A percentile compares a stretch with the other conserved stretches of the same genome.
These are phyloP conservation scores for Pecoramyces ruminantium DNA, from an alignment of 192 early-diverging fungal species.

Conservation along the genomic window DNA sequence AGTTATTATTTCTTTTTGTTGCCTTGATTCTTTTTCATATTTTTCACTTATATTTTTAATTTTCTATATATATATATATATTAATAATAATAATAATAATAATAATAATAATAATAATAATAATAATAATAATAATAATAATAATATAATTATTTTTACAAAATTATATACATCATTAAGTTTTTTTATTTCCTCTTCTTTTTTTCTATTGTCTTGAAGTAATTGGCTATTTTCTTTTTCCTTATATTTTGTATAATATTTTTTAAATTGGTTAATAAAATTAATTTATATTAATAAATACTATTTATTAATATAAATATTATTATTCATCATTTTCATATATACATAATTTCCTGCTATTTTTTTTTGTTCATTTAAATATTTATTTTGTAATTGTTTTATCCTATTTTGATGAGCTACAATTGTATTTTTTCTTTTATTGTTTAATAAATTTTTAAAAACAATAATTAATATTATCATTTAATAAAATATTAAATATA, in stretches of 20 bases:
- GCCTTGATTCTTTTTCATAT: neutral
- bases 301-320: no score
- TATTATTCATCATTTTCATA: neutral
- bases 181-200: neutral
- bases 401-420: neutral
- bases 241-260: no score
- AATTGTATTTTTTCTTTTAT: neutral
- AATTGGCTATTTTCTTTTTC: neutral
- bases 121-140: no score
- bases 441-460: no score
- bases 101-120: no score
- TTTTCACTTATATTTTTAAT: no score
- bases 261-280: no score
- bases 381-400: neutral
- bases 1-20: neutral
- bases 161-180: no score
- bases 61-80: no score
- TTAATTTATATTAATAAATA: no score
- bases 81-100: no score
- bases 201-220: neutral
- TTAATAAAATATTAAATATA: neutral
- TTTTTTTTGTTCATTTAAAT: neutral
- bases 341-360: neutral
- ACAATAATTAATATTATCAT: neutral
- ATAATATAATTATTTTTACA: no score